These are phyloP conservation scores for Acidiella bohemica DNA, from an alignment of 495 filamentous ascomycete species.

Conservation along the genomic window DNA sequence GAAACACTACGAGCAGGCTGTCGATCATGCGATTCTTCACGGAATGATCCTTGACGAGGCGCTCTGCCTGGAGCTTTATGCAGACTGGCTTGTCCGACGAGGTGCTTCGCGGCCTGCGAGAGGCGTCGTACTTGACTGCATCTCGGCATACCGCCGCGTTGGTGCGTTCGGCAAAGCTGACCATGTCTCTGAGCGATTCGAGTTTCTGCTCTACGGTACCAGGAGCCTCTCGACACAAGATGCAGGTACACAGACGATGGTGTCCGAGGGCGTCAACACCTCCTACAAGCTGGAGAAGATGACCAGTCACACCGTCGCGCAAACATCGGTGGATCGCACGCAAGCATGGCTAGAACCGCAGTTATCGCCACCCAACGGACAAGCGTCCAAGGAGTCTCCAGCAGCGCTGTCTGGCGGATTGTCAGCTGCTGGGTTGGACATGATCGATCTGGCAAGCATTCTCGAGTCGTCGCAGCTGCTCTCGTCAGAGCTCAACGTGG, in stretches of 20 bases:
- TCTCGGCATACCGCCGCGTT: slow-evolving; percentile 59
- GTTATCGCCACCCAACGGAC: slow-evolving; percentile 4
- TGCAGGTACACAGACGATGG: slow-evolving; percentile 56
- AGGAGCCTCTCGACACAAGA: slow-evolving; percentile 50
- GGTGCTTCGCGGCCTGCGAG: slow-evolving; percentile 61
- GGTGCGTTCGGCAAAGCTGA: slow-evolving; percentile 62
- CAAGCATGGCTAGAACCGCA: slow-evolving; percentile 42
- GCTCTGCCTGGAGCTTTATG: slow-evolving; percentile 62
- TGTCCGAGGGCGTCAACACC: background rate
- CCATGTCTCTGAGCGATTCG: slow-evolving; percentile 55
- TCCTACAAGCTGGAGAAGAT: slow-evolving; percentile 37
- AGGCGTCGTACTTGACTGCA: slow-evolving; percentile 54
- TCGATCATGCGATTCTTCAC: slow-evolving; percentile 70
- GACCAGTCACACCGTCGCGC: background rate
- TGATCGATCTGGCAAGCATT: slow-evolving; percentile 78
- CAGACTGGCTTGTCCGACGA: slow-evolving; percentile 58
- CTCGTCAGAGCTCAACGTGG: slow-evolving; percentile 74
- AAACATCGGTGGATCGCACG: slow-evolving; percentile 46
- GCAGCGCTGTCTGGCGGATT: slow-evolving; percentile 23
- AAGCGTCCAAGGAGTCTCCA: slow-evolving; percentile 22
- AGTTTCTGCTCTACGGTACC: slow-evolving; percentile 55
- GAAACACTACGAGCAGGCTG: slow-evolving; percentile 54
- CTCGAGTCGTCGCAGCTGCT: slow-evolving; percentile 81
- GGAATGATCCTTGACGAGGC: slow-evolving; percentile 70
- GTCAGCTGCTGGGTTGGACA: slow-evolving; percentile 41